Evolutionary conservation across 208 protist genomes (phyloP), one percentile per base, ranked within the genome.

Genomic region (Naegleria fowleri): DNA sequence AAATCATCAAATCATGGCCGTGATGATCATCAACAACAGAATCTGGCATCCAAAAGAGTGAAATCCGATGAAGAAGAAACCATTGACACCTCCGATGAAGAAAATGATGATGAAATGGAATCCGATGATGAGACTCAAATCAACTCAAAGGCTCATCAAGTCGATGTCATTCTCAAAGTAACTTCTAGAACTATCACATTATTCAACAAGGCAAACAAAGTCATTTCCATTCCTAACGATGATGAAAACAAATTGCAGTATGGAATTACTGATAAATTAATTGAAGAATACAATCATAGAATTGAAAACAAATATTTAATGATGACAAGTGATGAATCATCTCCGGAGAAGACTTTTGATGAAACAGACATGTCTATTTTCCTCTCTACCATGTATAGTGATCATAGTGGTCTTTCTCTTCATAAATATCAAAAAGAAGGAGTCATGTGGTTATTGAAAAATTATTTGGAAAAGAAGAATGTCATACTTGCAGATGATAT

Each of bases 401-500:
- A 79, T 9, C 0, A n/a, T 79, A 36, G 25, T 79, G n/a, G 6
- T 5, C n/a, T 79, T 22, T 43, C n/a, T 0, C n/a, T 85, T 5
- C 36, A 85, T 25, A 16, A 39, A 22, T 43, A 85, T 13, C 85
- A 88, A 88, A 29, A 6, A 39, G 41, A 88, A 58, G 85, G 85
- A 0, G 15, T 88, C 19, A 15, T 43, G 9, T 88, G 85, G 85
- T 59, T 88, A 58, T 48, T 88, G n/a, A 38, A 52, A 39, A 58
- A 48, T 36, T 88, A 22, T 29, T 59, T 41, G 4, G 40, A 59
- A 38, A 88, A 15, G 55, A 88, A 39, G 11, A 88, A 58, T 58
- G 85, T 88, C 15, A 59, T 88, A n/a, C 29, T 88, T 19, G 39
- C n/a, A 48, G 85, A 88, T 58, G 85, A 88, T 43, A 88, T 88